Conservation (phyloP, 495 filamentous ascomycete species). For the Penicillium simplicissimum region DNA sequence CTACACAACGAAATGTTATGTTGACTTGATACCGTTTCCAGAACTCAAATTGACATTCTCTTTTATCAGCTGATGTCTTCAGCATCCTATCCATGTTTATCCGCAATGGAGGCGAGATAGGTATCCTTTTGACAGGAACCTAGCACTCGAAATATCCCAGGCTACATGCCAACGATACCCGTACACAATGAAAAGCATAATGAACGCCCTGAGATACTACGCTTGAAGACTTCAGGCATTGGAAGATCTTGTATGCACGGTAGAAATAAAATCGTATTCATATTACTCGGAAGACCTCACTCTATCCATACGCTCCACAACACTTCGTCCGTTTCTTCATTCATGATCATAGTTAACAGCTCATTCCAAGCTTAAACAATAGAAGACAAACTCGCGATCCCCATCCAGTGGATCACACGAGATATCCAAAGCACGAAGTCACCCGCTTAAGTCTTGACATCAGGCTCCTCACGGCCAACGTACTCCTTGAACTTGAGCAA, state of each 20-base stretch:
- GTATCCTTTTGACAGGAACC: too few species aligned
- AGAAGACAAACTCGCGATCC: conserved; percentile 18
- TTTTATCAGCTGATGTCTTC: too few species aligned
- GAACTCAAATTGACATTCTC: too few species aligned
- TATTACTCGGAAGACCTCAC: conserved; percentile 16
- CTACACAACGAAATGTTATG: too few species aligned
- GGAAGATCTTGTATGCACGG: neutral
- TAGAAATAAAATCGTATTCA: neutral
- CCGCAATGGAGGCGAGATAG: too few species aligned
- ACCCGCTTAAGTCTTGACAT: conserved; percentile 79
- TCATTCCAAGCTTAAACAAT: conserved; percentile 12
- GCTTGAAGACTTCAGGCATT: neutral
- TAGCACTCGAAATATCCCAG: too few species aligned
- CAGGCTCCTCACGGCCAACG: conserved; percentile 85
- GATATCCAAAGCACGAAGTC: neutral
- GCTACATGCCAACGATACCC: too few species aligned
- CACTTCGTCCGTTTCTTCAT: conserved; percentile 14
- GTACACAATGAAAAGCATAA: too few species aligned
- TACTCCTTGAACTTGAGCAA: conserved; percentile 88
- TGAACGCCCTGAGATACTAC: too few species aligned
- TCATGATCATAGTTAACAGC: conserved; percentile 17
- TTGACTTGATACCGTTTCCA: too few species aligned
- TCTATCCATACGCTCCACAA: conserved; percentile 15
- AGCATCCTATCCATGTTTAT: too few species aligned
- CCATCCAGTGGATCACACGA: conserved; percentile 33